Evolutionary conservation across 2,329 filamentous ascomycete species (phyloP).

Genomic region (Ceratocystis colombiana): DNA sequence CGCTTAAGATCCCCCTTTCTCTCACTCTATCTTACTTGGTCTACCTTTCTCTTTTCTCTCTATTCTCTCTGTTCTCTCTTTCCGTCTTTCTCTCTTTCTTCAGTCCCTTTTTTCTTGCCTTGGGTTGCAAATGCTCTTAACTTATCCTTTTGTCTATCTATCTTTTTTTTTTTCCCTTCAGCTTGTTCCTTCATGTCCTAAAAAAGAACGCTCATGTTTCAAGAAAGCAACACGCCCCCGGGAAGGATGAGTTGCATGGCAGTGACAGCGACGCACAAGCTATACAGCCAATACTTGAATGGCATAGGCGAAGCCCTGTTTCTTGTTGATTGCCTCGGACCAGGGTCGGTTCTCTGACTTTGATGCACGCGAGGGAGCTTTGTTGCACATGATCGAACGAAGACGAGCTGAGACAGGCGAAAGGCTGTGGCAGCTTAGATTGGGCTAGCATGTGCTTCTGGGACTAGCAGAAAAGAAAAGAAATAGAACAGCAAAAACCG

Average conservation of each 20-base stretch:
- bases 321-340: neutral
- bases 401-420: no score
- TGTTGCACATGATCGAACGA: neutral
- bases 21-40: no score
- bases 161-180: neutral
- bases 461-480: neutral
- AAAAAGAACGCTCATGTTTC: constrained; percentile 17
- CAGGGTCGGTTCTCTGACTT: neutral
- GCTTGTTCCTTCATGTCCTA: constrained; percentile 11
- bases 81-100: neutral
- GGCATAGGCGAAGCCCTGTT: constrained; percentile 6
- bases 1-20: neutral
- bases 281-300: constrained; percentile 5
- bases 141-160: neutral
- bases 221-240: neutral
- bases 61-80: constrained; percentile 9
- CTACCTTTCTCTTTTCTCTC: neutral
- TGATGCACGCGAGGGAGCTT: neutral
- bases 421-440: neutral
- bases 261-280: constrained; percentile 22
- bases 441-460: no score
- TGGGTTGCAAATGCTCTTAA: no score
- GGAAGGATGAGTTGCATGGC: constrained; percentile 13
- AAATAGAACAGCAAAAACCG: no score
- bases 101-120: neutral